phyloP scores from a whole-genome alignment of 352 stramenopile species.

The Sclerospora graminicola region DNA sequence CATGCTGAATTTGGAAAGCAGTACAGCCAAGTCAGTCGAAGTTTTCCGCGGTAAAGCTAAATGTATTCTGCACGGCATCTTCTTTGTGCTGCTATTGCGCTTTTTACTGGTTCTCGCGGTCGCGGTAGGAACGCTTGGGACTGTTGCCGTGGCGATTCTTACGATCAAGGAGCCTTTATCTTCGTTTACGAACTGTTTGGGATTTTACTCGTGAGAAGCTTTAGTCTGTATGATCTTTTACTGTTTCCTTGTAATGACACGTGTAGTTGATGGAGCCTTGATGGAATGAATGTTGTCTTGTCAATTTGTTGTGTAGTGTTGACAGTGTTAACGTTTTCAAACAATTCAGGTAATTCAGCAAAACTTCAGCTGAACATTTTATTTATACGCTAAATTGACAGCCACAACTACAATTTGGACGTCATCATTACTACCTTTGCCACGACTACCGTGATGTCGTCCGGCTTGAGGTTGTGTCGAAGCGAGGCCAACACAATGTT shows the following conservation, averaged over 20 bases:
- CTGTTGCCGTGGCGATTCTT: constrained; percentile 23
- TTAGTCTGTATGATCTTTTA: too few species aligned
- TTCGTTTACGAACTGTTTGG: constrained; percentile 24
- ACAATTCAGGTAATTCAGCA: too few species aligned
- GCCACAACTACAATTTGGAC: constrained; percentile 33
- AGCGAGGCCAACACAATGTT: constrained; percentile 61
- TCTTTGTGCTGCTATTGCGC: constrained; percentile 44
- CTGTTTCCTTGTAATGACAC: too few species aligned
- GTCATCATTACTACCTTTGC: constrained; percentile 47
- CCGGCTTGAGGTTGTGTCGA: constrained; percentile 76
- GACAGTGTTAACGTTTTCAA: too few species aligned
- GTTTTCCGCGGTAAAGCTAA: constrained; percentile 46
- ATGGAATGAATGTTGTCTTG: too few species aligned
- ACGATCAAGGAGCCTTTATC: constrained; percentile 23
- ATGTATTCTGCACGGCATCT: constrained; percentile 49
- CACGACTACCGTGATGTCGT: constrained; percentile 75
- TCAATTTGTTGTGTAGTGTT: too few species aligned
- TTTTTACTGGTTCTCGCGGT: constrained; percentile 38
- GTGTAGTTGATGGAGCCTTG: too few species aligned
- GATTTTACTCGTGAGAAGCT: constrained; percentile 20
- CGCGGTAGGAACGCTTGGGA: constrained; percentile 22
- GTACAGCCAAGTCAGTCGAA: constrained; percentile 42
- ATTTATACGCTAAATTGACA: too few species aligned
- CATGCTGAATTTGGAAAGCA: constrained; percentile 30
- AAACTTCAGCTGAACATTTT: too few species aligned